phyloP scores from a whole-genome alignment of 2,329 filamentous ascomycete species.

The Aspergillus sp. region DNA sequence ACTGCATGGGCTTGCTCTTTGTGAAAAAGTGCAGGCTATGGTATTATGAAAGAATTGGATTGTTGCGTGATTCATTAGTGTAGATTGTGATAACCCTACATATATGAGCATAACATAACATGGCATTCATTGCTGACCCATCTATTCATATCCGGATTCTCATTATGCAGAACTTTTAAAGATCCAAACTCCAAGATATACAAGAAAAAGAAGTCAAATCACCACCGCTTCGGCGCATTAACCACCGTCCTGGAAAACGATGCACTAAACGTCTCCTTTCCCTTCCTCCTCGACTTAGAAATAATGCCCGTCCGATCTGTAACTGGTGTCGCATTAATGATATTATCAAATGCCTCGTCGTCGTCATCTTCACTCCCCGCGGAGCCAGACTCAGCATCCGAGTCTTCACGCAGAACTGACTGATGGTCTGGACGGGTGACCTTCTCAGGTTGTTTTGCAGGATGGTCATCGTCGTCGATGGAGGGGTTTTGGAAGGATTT shows the following conservation, averaged over 20 bases:
- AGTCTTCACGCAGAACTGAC: constrained; percentile 46
- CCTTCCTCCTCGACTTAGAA: constrained; percentile 52
- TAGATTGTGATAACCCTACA: too few relatives aligned
- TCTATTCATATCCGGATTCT: too few relatives aligned
- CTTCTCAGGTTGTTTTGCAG: constrained; percentile 54
- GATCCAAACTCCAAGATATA: too few relatives aligned
- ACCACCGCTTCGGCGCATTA: constrained; percentile 44
- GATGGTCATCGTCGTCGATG: constrained; percentile 13
- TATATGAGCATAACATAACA: too few relatives aligned
- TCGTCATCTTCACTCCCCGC: constrained; percentile 61
- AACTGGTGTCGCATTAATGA: constrained; percentile 83
- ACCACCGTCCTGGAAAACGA: constrained; percentile 45
- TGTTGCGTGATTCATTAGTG: too few relatives aligned
- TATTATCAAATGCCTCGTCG: constrained; percentile 78
- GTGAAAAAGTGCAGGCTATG: too few relatives aligned
- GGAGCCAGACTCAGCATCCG: constrained; percentile 64
- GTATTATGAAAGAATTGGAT: too few relatives aligned
- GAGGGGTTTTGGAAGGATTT: constrained; percentile 69
- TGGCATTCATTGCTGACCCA: too few relatives aligned
- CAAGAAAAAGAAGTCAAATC: neutral
- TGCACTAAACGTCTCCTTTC: constrained; percentile 43
- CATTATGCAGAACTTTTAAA: too few relatives aligned
- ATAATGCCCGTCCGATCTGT: constrained; percentile 76
- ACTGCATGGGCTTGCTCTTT: too few relatives aligned
- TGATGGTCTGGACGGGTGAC: constrained; percentile 51